These are phyloP conservation scores for Ophiosphaerella herpotricha DNA, from an alignment of 2,329 filamentous ascomycete genomes.

Conservation along the genomic window DNA sequence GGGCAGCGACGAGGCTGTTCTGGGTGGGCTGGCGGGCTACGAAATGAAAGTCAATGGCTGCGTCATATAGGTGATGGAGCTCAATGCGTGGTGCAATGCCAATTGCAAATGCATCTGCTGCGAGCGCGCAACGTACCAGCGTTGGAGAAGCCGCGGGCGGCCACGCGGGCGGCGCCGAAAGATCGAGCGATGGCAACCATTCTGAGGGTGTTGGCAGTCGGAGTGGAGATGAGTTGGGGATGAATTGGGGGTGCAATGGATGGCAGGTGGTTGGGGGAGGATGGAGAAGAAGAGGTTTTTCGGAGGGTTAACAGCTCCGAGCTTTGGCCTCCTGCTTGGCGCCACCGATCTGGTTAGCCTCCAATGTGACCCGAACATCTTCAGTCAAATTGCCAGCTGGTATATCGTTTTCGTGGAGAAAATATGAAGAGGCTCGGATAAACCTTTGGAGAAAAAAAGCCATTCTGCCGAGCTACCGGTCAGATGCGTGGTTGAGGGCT, in stretches of 20 bases:
- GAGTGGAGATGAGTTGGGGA: conserved; percentile 48
- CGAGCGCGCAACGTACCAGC: conserved; percentile 46
- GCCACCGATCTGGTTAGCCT: conserved; percentile 1
- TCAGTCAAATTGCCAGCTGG: conserved; percentile 6
- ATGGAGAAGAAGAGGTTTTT: conserved; percentile 29
- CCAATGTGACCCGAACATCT: conserved; percentile 15
- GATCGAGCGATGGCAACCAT: conserved; percentile 49
- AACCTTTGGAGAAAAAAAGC: no score
- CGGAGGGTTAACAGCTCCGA: conserved; percentile 10
- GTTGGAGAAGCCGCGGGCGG: conserved; percentile 47
- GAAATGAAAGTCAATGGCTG: conserved; percentile 40
- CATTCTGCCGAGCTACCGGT: no score
- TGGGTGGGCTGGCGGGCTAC: conserved; percentile 42
- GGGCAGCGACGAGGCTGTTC: conserved; percentile 47
- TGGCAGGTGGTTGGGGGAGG: conserved; percentile 32
- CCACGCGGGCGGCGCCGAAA: conserved; percentile 48
- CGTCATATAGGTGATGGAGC: conserved; percentile 29
- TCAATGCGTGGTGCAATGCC: conserved; percentile 40
- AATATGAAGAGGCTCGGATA: no score
- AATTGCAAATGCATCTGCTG: conserved; percentile 34
- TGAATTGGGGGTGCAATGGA: conserved; percentile 45
- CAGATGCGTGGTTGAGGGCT: not conserved
- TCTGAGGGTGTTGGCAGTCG: conserved; percentile 40
- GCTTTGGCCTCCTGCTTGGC: conserved; percentile 10
- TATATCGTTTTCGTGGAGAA: not conserved